Percentiles rank a stretch among this genome's conserved stretches.
These are phyloP conservation scores for Sclerotinia glacialis DNA, from an alignment of 2,329 filamentous ascomycete genomes.

Conservation along the genomic window DNA sequence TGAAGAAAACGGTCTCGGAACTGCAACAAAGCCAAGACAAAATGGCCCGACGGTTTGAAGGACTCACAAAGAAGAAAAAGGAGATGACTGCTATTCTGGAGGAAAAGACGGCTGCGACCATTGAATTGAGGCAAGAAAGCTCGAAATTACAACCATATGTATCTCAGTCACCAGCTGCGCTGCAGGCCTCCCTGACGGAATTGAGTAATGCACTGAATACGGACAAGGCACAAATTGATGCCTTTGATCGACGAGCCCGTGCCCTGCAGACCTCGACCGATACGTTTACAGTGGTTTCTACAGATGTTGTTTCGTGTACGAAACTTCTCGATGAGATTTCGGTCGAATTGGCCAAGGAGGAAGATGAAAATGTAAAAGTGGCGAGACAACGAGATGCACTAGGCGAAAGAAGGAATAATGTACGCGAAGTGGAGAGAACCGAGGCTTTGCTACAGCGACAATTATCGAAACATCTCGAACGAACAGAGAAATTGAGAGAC, in stretches of 20 bases:
- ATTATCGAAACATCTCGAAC: slow-evolving; percentile 78
- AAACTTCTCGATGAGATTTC: slow-evolving; percentile 86
- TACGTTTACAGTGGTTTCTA: slow-evolving; percentile 78
- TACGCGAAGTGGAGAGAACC: slow-evolving; percentile 85
- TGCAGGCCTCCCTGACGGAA: slow-evolving; percentile 80
- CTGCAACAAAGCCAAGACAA: slow-evolving; percentile 78
- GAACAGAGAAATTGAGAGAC: slow-evolving; percentile 78
- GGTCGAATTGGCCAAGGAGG: slow-evolving; percentile 81
- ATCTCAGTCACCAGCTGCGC: slow-evolving; percentile 76
- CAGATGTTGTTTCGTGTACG: slow-evolving; percentile 83
- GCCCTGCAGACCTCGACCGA: slow-evolving; percentile 90
- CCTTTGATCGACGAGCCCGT: slow-evolving; percentile 80
- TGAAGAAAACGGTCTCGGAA: slow-evolving; percentile 79
- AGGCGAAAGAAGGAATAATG: slow-evolving; percentile 82
- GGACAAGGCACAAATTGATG: slow-evolving; percentile 83
- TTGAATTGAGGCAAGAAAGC: slow-evolving; percentile 77
- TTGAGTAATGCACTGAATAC: slow-evolving; percentile 72
- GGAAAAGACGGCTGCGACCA: slow-evolving; percentile 65
- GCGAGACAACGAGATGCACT: slow-evolving; percentile 81
- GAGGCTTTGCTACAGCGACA: slow-evolving; percentile 82
- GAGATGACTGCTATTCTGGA: slow-evolving; percentile 71
- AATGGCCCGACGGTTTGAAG: slow-evolving; percentile 78
- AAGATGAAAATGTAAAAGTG: slow-evolving; percentile 81
- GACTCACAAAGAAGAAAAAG: slow-evolving; percentile 75
- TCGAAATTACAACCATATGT: slow-evolving; percentile 90